These are phyloP conservation scores for Malus fusca DNA, from an alignment of 306 rosid genomes.

Conservation along the genomic window DNA sequence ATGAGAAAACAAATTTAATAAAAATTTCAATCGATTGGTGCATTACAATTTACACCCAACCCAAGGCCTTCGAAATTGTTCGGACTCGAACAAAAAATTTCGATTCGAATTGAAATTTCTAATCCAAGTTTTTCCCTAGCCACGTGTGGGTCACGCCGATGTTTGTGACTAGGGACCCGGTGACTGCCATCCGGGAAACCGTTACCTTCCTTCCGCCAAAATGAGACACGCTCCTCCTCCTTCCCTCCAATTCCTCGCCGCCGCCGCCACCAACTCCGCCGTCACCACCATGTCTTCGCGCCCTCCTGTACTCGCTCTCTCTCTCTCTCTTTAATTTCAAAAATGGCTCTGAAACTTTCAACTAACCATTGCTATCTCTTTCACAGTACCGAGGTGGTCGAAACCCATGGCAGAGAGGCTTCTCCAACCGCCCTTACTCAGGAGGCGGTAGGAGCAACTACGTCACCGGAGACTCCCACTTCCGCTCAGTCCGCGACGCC, in stretches of 20 bases:
- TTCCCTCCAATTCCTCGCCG: slow-evolving; percentile 30
- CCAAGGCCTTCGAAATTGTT: no score
- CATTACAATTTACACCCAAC: no score
- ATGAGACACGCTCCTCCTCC: slow-evolving; percentile 55
- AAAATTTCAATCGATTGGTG: no score
- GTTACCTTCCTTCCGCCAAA: neutral
- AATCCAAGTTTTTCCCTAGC: neutral
- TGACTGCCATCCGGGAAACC: neutral
- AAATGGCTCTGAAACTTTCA: neutral
- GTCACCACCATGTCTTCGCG: slow-evolving; percentile 38
- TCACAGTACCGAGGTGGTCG: slow-evolving; percentile 58
- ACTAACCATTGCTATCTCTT: neutral
- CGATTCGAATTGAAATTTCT: no score
- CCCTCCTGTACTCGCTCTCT: slow-evolving; percentile 30
- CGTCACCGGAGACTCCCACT: slow-evolving; percentile 51
- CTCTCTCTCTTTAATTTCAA: neutral
- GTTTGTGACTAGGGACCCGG: neutral
- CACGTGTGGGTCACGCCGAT: neutral
- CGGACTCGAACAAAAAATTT: no score
- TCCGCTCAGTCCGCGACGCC: slow-evolving; percentile 47
- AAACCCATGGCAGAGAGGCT: slow-evolving; percentile 29
- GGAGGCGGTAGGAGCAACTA: slow-evolving; percentile 40
- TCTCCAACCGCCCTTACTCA: slow-evolving; percentile 34
- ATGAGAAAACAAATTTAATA: no score
- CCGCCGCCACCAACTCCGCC: slow-evolving; percentile 23